These are phyloP conservation scores for Plasmodium gonderi DNA, from an alignment of 169 alveolate species.

Conservation along the genomic window DNA sequence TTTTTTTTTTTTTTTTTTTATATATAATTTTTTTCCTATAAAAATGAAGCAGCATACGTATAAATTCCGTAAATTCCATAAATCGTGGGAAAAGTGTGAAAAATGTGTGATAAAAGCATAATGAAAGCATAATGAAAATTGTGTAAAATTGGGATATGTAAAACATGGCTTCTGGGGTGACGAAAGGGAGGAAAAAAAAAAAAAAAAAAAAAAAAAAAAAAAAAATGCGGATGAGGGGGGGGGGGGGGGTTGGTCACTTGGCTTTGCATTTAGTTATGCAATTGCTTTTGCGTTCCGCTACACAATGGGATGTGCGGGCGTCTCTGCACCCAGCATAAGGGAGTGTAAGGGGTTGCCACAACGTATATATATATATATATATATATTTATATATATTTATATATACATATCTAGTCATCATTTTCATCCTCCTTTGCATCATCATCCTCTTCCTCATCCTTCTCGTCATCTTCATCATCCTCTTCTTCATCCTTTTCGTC, in stretches of 20 bases:
- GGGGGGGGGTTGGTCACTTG: neutral
- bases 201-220: neutral
- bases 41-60: slow-evolving; percentile 33
- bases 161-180: neutral
- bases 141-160: neutral
- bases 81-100: slow-evolving; percentile 7
- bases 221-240: too few relatives aligned
- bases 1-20: neutral
- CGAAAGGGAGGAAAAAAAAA: neutral
- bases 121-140: neutral
- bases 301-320: too few relatives aligned
- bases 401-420: neutral
- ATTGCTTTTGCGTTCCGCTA: too few relatives aligned
- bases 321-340: too few relatives aligned
- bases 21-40: slow-evolving; percentile 1
- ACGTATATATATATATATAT: neutral
- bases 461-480: slow-evolving; percentile 26
- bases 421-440: slow-evolving; percentile 4
- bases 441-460: slow-evolving; percentile 24
- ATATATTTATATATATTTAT: neutral
- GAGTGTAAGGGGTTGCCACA: too few relatives aligned
- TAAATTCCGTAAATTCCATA: slow-evolving; percentile 10
- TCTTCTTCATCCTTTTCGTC: slow-evolving; percentile 34
- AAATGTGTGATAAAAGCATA: neutral
- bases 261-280: too few relatives aligned